Base-by-base conservation (phyloP, 768 basidiomycete genomes). In the Pluteus cervinus region DNA sequence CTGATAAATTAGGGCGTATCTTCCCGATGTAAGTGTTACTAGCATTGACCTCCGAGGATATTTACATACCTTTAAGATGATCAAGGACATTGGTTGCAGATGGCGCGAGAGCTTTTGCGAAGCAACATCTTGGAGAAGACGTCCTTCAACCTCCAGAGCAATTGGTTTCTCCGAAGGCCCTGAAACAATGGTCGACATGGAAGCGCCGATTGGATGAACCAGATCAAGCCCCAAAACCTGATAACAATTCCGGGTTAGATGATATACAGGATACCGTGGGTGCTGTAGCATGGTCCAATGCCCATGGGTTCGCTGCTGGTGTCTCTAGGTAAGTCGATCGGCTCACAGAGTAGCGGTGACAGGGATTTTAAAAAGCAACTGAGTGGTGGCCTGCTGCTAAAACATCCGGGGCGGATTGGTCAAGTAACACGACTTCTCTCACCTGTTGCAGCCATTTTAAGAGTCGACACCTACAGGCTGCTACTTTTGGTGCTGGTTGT, bases 371-470 rank as follows among this genome's bases (percentile, higher is more conserved):
- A 29, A 28, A 36, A 21, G 38, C 31, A n/a, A 16, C 33, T 24
- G 41, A 89, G 87, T 45, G 87, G 87, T 4, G 87, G 87, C 0
- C 55, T 90, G n/a, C 62, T 90, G 36, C 66, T 90, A 38, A 90
- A 90, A 53, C 56, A 66, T 33, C 68, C 84, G 3, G 87, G 87
- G 9, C 65, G 87, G 32, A 55, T 88, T 3, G 88, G 87, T 20
- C 85, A 89, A 65, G 86, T 86, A 43, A 29, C 50, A 30, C 23
- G 4, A 8, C 32, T 26, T 14, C 7, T 18, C 20, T 36, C 15
- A 39, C 14, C 16, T 5, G 16, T 21, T 25, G 30, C 33, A 36
- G 30, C n/a, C n/a, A n/a, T n/a, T n/a, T n/a, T n/a, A 40, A 29
- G 7, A 14, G 12, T 15, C 11, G 5, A 31, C 21, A 7, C 16